Conservation (phyloP, 2,329 filamentous ascomycete species). For the Coniella vitis region DNA sequence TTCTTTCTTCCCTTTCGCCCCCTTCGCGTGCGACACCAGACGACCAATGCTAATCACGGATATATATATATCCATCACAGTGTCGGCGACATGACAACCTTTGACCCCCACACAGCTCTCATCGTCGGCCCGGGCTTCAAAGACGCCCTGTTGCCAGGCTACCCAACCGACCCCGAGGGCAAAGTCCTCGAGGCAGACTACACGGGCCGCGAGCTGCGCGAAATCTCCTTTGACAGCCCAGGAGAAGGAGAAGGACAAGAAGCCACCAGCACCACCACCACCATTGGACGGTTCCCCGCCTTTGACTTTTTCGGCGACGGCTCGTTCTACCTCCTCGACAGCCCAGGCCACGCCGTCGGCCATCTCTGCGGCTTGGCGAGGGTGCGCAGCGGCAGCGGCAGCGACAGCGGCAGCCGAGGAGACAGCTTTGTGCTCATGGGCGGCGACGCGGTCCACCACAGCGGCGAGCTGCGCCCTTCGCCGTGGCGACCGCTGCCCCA, state of each 20-base stretch:
- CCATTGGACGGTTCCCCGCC: constrained; percentile 8
- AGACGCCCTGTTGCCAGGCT: constrained; percentile 17
- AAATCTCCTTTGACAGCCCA: constrained; percentile 19
- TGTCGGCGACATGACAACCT: constrained; percentile 22
- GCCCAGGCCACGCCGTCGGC: constrained; percentile 10
- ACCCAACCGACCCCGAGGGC: constrained; percentile 16
- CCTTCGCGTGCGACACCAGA: too few species aligned
- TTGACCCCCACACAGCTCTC: constrained; percentile 19
- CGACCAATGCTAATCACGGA: too few species aligned
- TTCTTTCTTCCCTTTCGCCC: too few species aligned
- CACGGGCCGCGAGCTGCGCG: constrained; percentile 19
- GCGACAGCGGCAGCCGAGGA: constrained; percentile 15
- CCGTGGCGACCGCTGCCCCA: constrained; percentile 24
- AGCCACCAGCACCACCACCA: too few species aligned
- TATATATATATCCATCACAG: background rate
- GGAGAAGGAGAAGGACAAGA: background rate
- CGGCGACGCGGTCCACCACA: constrained; percentile 35
- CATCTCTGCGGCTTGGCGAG: constrained; percentile 30
- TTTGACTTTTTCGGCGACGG: constrained; percentile 15
- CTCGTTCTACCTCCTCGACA: constrained; percentile 14
- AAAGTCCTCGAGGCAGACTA: constrained; percentile 22
- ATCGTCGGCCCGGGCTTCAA: constrained; percentile 28
- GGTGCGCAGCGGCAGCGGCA: constrained; percentile 23
- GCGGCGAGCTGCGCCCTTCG: constrained; percentile 30
- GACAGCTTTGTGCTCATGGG: constrained; percentile 35